These are phyloP conservation scores for Cucumis hystrix DNA, from an alignment of 306 rosid genomes.

Conservation along the genomic window DNA sequence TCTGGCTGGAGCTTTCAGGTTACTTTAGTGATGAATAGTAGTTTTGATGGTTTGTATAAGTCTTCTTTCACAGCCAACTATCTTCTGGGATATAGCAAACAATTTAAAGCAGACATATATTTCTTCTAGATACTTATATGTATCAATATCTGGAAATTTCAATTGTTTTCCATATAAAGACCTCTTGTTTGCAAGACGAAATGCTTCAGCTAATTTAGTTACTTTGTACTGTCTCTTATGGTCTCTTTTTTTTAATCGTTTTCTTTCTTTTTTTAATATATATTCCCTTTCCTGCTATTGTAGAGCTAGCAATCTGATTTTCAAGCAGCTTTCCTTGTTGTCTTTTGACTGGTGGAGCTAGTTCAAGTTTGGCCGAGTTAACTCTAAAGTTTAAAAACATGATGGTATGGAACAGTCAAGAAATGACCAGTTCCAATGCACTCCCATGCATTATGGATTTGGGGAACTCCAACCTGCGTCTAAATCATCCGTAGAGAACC, in stretches of 20 bases:
- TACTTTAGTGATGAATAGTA: not conserved
- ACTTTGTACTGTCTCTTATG: not conserved
- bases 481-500: slow-evolving; percentile 31
- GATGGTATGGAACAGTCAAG: slow-evolving; percentile 24
- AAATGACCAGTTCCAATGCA: slow-evolving; percentile 18
- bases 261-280: not conserved
- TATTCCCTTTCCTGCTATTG: not conserved
- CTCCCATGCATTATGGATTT: slow-evolving; percentile 43
- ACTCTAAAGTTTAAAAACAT: slow-evolving; percentile 9
- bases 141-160: not conserved
- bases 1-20: not conserved
- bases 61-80: not conserved
- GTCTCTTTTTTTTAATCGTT: too few relatives aligned
- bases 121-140: not conserved
- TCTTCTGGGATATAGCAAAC: not conserved
- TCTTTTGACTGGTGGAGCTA: slow-evolving; percentile 4
- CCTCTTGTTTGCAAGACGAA: not conserved
- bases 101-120: not conserved
- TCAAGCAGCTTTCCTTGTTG: not conserved
- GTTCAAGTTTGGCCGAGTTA: slow-evolving; percentile 8
- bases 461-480: slow-evolving; percentile 35
- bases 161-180: not conserved
- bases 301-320: slow-evolving; percentile 3
- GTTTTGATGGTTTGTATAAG: not conserved
- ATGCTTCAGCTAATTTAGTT: not conserved